Conservation (phyloP, 75 land plant species). For the Sequoiadendron giganteum region DNA sequence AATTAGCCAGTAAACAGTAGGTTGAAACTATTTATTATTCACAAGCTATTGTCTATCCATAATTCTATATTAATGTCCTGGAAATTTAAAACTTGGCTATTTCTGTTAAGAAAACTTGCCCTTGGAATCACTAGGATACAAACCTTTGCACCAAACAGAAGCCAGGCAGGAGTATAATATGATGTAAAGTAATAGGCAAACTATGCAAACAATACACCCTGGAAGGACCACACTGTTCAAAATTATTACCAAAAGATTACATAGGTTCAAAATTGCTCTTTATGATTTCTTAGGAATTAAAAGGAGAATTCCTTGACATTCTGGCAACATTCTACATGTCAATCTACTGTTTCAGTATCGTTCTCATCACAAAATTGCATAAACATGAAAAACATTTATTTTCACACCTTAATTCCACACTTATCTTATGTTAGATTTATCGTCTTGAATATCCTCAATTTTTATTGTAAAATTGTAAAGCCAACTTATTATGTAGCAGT, state of each 20-base stretch:
- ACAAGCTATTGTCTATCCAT: not conserved
- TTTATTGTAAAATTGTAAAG: not conserved
- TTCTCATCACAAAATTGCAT: not conserved
- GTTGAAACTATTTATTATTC: not conserved
- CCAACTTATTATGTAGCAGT: not conserved
- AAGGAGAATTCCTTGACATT: not conserved
- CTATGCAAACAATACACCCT: no score
- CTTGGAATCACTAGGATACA: no score
- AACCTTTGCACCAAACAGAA: not conserved
- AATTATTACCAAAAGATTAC: not conserved
- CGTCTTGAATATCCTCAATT: not conserved
- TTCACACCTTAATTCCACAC: not conserved
- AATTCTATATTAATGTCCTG: not conserved
- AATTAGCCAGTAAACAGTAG: not conserved
- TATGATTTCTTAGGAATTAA: not conserved
- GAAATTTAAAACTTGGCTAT: no score
- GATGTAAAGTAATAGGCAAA: no score
- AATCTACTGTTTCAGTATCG: not conserved
- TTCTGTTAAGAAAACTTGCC: no score
- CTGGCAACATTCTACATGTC: not conserved
- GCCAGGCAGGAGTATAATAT: not conserved
- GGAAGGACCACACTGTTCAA: no score
- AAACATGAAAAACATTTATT: not conserved
- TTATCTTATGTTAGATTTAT: not conserved
- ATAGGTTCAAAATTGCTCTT: no score